These are phyloP conservation scores for Penicillium sp. DNA, from an alignment of 2,329 filamentous ascomycete genomes.

Conservation along the genomic window DNA sequence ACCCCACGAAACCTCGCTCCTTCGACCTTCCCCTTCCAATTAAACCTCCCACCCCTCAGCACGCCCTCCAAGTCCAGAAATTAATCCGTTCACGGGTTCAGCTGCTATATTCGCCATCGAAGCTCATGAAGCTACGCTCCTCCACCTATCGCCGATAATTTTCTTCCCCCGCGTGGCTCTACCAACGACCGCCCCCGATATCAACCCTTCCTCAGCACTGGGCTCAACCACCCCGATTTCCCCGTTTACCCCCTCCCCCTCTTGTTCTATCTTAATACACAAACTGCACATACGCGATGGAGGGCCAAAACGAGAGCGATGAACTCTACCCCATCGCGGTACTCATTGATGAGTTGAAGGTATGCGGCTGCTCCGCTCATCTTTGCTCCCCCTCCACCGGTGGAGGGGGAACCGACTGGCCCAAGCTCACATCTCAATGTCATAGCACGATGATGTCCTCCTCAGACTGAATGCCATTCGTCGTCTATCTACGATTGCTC, in stretches of 20 bases:
- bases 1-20: slow-evolving; percentile 43
- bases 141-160: slow-evolving; percentile 15
- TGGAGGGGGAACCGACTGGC: slow-evolving; percentile 9
- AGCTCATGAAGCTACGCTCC: slow-evolving; percentile 19
- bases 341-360: slow-evolving; percentile 99
- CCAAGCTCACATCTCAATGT: slow-evolving; percentile 28
- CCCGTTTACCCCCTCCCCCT: slow-evolving; percentile 13
- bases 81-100: slow-evolving; percentile 18
- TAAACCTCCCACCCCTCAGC: slow-evolving; percentile 22
- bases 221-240: slow-evolving; percentile 35
- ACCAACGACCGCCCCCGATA: slow-evolving; percentile 31
- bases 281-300: slow-evolving; percentile 66
- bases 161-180: slow-evolving; percentile 18
- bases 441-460: slow-evolving; percentile 95
- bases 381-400: slow-evolving; percentile 9
- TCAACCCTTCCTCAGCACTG: slow-evolving; percentile 39
- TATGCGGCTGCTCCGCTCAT: slow-evolving; percentile 50
- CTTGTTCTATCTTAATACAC: slow-evolving; percentile 28
- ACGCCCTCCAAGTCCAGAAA: slow-evolving; percentile 19
- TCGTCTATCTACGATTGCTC: slow-evolving; percentile 94
- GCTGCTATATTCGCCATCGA: slow-evolving; percentile 10
- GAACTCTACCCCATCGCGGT: slow-evolving; percentile 99
- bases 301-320: slow-evolving; percentile 88
- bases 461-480: slow-evolving; percentile 98
- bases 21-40: slow-evolving; percentile 35